Evolutionary conservation across 2,329 filamentous ascomycete species (phyloP), one percentile per base, ranked within the genome.

Genomic region (Ceratocystis diversiconidia): DNA sequence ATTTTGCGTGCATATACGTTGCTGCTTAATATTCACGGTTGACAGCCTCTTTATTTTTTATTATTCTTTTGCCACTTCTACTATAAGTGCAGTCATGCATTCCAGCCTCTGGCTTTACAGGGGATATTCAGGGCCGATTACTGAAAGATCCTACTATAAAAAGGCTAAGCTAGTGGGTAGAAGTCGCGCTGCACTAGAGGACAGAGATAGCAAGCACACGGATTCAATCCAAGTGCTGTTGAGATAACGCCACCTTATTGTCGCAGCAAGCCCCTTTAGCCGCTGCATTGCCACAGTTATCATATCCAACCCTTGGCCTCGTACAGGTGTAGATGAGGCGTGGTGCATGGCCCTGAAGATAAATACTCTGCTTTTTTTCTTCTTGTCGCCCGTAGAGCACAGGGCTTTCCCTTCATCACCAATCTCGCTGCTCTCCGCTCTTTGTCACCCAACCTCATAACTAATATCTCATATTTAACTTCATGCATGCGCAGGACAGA

Each of bases 101-200:
- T 50, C 48, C 48, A 50, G 48, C 48, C 48, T 22, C n/a, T 1
- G 8, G 6, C 19, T 50, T n/a, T 22, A 25, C 48, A 57, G 25
- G 52, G 22, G 25, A n/a, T 6, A n/a, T 28, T 57, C 52, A 57
- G 52, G 52, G 52, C 52, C 52, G 52, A 57, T 57, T 57, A 50
- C 48, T 50, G 5, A 10, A 50, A 8, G n/a, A 50, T 22, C 8
- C 48, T 22, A 6, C 48, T 50, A 25, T 25, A 41, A 15, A 41
- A 41, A 15, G 36, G 12, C 36, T 41, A 41, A 41, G 15, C 36
- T 41, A 41, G 36, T 41, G 12, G 36, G 12, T 2, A 41, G 36
- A 15, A 4, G 12, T 12, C 12, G 12, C 36, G 10, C 36, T 41
- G 4, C 6, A 48, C 1, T 17, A 48, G 8, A 50, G 22, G 22